These are phyloP conservation scores for Mycena leptocephala DNA, from an alignment of 768 basidiomycete species.

Conservation along the genomic window DNA sequence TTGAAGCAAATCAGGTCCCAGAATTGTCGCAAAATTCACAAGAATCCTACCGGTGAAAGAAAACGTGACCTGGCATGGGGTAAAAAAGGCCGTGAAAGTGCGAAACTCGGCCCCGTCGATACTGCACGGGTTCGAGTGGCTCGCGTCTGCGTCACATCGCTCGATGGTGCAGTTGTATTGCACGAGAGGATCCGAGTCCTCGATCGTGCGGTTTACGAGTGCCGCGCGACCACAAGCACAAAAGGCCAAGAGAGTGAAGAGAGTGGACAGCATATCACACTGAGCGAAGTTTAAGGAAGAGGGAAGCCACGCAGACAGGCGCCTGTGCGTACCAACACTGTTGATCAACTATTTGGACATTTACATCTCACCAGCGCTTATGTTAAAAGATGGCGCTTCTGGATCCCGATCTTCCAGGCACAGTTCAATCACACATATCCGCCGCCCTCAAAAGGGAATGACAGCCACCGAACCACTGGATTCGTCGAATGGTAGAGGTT, in stretches of 20 bases:
- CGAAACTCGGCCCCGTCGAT: not conserved
- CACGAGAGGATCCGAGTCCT: not conserved
- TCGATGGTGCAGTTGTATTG: not conserved
- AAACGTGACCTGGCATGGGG: not conserved
- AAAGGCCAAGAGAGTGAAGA: not conserved
- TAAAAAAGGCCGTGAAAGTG: not conserved
- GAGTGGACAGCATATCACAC: not conserved
- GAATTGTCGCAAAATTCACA: not conserved
- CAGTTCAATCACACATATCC: no score
- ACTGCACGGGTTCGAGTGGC: not conserved
- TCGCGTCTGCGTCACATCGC: not conserved
- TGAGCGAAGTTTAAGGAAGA: not conserved
- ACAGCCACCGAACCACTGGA: no score
- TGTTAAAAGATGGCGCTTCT: no score
- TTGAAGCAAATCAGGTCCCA: not conserved
- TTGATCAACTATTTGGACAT: not conserved
- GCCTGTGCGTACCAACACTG: not conserved
- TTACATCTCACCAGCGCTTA: not conserved
- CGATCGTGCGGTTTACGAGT: constrained; percentile 1
- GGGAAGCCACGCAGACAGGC: not conserved
- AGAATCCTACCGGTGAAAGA: not conserved
- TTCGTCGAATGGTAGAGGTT: no score
- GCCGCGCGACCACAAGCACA: not conserved
- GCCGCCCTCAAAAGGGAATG: no score
- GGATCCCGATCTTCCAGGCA: no score